Evolutionary conservation across 2,329 filamentous ascomycete genomes (phyloP), one percentile per base, ranked within the genome.

Genomic region (Delphinella strobiligena): DNA sequence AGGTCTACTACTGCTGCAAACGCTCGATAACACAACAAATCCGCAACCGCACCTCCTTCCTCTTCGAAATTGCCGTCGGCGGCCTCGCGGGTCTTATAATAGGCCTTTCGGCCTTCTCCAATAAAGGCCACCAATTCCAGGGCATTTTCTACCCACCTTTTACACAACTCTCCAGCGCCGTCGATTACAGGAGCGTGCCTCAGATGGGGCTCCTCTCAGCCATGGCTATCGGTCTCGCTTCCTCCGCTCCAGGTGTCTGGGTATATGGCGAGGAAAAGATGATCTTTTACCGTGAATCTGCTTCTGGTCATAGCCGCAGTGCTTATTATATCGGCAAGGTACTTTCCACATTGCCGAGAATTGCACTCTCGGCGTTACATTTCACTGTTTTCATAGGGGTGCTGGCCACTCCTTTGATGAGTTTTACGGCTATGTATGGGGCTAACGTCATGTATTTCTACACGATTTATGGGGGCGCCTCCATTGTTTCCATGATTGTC

Each of bases 251-350:
- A 0, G 72, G 71, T 1, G 73, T 76, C 45, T 67, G 66, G 47
- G 62, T 70, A 12, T 76, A 76, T 50, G 72, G 70, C 9, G 69
- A 73, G 46, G 71, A 74, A 48, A 68, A 69, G 51, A 53, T 71
- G 4, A 59, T 75, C 29, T 71, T 72, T 47, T 66, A 64, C 34
- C 64, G 73, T 7, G 74, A 78, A 53, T 63, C 71, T 3, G 68
- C 71, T 31, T 66, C 71, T 0, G 72, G 74, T 0, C 73, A 77
- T 49, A 74, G 68, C 27, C 60, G 70, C 8, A 54, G 65, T 16
- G 68, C 73, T 0, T 76, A 77, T 52, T 77, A 73, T 48, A 30
- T 72, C 2, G 73, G 71, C 27, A 77, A 77, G 52, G 61, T 69
- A 2, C 2, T 74, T 0, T 66, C 66, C 0, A 71, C 71, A 0